Conservation (phyloP, 306 rosid genomes). For the Quillaja saponaria region DNA sequence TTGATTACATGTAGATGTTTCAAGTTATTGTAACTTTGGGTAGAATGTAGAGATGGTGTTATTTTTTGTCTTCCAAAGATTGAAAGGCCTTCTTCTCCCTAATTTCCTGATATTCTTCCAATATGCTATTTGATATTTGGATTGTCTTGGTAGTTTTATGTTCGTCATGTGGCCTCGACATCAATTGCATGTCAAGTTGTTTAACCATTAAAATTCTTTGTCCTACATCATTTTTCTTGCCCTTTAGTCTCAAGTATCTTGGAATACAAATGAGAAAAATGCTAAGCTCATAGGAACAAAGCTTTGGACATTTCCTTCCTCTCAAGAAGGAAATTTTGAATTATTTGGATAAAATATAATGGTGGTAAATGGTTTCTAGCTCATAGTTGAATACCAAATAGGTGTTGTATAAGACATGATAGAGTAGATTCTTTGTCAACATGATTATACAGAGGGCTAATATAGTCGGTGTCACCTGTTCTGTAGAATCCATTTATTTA, state of each 20-base stretch:
- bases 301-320: too few species aligned
- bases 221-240: background rate
- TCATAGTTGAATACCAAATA: background rate
- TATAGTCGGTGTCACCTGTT: conserved; percentile 7
- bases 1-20: background rate
- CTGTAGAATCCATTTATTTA: background rate
- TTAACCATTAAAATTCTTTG: background rate
- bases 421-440: background rate
- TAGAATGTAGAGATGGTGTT: background rate
- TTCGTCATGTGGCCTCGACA: conserved; percentile 14
- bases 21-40: too few species aligned
- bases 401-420: background rate
- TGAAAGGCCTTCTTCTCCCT: background rate
- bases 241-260: background rate
- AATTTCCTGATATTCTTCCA: conserved; percentile 9
- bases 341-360: background rate
- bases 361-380: background rate
- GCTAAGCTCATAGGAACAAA: background rate
- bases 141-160: conserved; percentile 8
- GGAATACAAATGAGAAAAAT: background rate
- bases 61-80: background rate
- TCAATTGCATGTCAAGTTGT: background rate
- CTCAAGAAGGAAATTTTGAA: too few species aligned
- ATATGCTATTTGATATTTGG: conserved; percentile 5
- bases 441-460: background rate